Evolutionary conservation across 495 filamentous ascomycete species (phyloP), one percentile per base, ranked within the genome.

Genomic region (Lasiosphaeria miniovina): DNA sequence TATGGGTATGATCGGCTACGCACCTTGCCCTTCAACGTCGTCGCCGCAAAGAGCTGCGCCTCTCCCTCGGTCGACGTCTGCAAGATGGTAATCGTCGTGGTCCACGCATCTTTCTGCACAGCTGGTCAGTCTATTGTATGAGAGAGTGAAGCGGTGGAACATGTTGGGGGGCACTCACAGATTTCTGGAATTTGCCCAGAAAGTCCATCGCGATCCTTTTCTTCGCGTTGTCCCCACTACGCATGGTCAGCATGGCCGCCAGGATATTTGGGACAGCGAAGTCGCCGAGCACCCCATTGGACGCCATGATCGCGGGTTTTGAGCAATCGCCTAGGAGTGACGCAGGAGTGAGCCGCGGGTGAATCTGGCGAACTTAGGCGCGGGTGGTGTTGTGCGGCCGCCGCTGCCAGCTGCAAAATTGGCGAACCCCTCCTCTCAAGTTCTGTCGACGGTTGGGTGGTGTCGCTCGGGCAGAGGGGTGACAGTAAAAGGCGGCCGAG

Each of bases 21-120:
- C 80, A 97, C 94, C 87, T 99, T 99, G 75, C 94, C 95, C 78
- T 95, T 96, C 69, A 99, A 77, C 49, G 94, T 98, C 35, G 91
- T 96, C 55, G 95, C 94, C 6, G 95, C 94, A 73, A 99, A 99
- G 60, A 98, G 78, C 75, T 93, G 95, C 32, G 89, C 89, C 70
- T 95, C 91, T 35, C 87, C 80, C 58, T 90, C 85, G 46, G 86
- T 83, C 49, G 85, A 71, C 15, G 88, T 86, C 71, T 96, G 90
- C 61, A 99, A 75, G 60, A 99, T 87, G 49, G 84, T 82, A 68
- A 96, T 88, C 49, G 90, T 96, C 12, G 86, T 85, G 14, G 86
- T 87, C 94, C 94, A 99, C 59, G 94, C 95, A 66, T 91, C 88
- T 70, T 90, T 71, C 90, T 93, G 17, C 43, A 35, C 32, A 24